phyloP scores from a whole-genome alignment of 352 stramenopile genomes.

The Phytophthora fragariaefolia region DNA sequence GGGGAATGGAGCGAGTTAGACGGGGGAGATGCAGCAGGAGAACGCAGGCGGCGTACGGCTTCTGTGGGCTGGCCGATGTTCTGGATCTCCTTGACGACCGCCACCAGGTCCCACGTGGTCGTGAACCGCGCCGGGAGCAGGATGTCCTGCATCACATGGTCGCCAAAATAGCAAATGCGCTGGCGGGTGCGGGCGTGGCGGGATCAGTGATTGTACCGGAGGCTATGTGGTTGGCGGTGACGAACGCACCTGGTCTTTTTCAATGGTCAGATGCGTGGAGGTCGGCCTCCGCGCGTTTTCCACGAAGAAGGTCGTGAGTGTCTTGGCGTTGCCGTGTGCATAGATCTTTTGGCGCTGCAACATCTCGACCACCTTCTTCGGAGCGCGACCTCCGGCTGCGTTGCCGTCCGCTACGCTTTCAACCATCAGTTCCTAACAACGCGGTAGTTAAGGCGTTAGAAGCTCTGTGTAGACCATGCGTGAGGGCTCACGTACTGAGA shows the following conservation, averaged over 20 bases:
- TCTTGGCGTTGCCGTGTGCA: slow-evolving; percentile 50
- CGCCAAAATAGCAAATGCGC: slow-evolving; percentile 62
- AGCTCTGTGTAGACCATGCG: no score
- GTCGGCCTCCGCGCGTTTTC: slow-evolving; percentile 23
- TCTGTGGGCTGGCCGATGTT: slow-evolving; percentile 45
- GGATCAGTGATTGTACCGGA: no score
- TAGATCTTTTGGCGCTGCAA: slow-evolving; percentile 51
- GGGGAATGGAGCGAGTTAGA: neutral
- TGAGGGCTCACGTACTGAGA: slow-evolving; percentile 35
- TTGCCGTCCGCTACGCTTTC: slow-evolving; percentile 1
- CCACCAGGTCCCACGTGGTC: slow-evolving; percentile 51
- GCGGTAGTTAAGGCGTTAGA: neutral
- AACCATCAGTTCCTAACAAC: slow-evolving; percentile 13
- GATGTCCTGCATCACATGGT: slow-evolving; percentile 60
- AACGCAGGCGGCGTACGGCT: slow-evolving; percentile 22
- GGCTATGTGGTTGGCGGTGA: no score
- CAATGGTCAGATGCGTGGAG: neutral
- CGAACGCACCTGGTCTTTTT: slow-evolving; percentile 28
- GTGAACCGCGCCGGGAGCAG: slow-evolving; percentile 40
- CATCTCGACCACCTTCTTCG: slow-evolving; percentile 38
- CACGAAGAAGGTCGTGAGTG: slow-evolving; percentile 43
- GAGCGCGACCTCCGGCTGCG: neutral
- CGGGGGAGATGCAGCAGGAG: neutral
- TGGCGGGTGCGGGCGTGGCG: slow-evolving; percentile 14
- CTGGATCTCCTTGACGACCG: slow-evolving; percentile 58